phyloP scores from a whole-genome alignment of 768 basidiomycete genomes.

The Strobilomyces dryophilus region DNA sequence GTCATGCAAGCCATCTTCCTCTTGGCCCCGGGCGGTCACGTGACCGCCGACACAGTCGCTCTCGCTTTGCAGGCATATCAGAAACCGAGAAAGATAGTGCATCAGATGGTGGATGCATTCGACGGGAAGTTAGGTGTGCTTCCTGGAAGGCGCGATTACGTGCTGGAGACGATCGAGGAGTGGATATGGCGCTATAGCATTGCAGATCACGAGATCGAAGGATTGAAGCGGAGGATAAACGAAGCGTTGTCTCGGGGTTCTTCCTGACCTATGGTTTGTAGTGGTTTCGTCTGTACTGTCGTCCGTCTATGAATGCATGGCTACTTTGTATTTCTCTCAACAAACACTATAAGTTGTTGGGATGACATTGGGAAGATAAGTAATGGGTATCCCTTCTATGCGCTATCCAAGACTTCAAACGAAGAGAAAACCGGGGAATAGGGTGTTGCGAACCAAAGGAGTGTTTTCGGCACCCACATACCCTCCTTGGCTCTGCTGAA shows the following conservation, averaged over 20 bases:
- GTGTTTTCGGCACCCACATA: slow-evolving; percentile 53
- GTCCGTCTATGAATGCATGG: no score
- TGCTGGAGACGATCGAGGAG: slow-evolving; percentile 12
- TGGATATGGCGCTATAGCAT: slow-evolving; percentile 13
- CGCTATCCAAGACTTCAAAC: no score
- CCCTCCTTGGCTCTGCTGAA: slow-evolving; percentile 73
- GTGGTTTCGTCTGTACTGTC: no score
- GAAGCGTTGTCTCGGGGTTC: neutral
- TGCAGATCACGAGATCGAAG: neutral
- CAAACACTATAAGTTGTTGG: no score
- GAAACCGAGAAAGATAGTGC: neutral
- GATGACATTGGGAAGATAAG: no score
- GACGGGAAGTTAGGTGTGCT: neutral
- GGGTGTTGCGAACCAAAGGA: slow-evolving; percentile 5
- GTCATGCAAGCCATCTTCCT: slow-evolving; percentile 13
- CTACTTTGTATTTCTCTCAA: no score
- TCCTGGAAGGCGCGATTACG: slow-evolving; percentile 6
- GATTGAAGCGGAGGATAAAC: neutral
- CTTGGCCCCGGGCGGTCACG: neutral
- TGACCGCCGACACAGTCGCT: neutral
- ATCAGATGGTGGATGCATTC: neutral
- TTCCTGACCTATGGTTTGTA: neutral
- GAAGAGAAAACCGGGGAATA: no score
- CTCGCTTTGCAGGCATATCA: slow-evolving; percentile 3
- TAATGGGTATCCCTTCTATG: no score